Evolutionary conservation across 2,329 filamentous ascomycete genomes (phyloP).

Genomic region (Alternaria rosae): DNA sequence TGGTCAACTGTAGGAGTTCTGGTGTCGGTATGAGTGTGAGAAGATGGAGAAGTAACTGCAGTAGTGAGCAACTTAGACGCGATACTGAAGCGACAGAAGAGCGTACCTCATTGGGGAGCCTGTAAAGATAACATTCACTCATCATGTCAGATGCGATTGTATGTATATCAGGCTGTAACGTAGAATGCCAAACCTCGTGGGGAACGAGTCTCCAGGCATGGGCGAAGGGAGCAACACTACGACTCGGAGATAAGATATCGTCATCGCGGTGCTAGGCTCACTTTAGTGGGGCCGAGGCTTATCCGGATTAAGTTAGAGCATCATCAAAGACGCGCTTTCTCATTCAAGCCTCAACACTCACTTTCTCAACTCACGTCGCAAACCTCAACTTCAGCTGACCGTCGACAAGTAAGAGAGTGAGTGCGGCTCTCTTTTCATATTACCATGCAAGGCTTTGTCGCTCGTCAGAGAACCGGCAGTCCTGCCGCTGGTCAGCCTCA

Average conservation of each 20-base stretch:
- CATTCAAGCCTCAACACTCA: conserved; percentile 30
- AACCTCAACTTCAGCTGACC: background rate
- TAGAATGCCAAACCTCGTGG: background rate
- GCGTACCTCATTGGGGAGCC: conserved; percentile 49
- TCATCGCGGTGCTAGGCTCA: conserved; percentile 30
- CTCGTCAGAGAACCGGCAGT: conserved; percentile 22
- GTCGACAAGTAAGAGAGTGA: background rate
- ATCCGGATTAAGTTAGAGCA: conserved; percentile 24
- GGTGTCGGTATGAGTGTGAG: conserved; percentile 52
- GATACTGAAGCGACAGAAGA: background rate
- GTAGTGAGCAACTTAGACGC: conserved; percentile 21
- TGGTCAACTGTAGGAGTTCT: conserved; percentile 61
- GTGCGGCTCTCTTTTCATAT: background rate
- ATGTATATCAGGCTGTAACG: background rate
- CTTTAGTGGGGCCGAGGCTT: conserved; percentile 13
- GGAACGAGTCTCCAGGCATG: conserved; percentile 12
- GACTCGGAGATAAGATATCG: conserved; percentile 38
- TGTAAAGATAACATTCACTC: conserved; percentile 42
- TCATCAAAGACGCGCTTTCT: conserved; percentile 37
- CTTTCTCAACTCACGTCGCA: conserved; percentile 16
- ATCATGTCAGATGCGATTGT: conserved; percentile 17
- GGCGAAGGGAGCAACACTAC: conserved; percentile 16
- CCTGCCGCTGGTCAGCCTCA: conserved; percentile 21
- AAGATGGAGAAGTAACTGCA: conserved; percentile 54
- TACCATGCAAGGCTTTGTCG: conserved; percentile 34